phyloP scores from a whole-genome alignment of 108 stramenopile genomes.

The Nannochloropsis granulata region DNA sequence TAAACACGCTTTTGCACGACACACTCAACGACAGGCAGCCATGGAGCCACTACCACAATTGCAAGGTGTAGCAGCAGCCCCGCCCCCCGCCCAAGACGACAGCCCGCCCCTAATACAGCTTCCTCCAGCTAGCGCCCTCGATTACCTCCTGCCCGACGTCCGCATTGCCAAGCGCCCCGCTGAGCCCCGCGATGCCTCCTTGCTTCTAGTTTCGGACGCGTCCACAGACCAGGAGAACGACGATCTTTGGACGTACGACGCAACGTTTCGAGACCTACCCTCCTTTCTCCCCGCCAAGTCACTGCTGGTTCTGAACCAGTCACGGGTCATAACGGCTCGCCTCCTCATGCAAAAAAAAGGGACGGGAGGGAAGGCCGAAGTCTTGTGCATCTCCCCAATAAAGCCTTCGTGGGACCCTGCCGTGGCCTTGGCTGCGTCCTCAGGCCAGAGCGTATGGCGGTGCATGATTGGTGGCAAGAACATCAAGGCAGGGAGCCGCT shows the following conservation, averaged over 20 bases:
- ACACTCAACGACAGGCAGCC: no score
- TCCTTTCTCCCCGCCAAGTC: not conserved
- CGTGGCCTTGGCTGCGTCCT: not conserved
- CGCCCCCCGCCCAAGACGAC: no score
- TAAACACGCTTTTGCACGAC: no score
- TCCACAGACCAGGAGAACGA: not conserved
- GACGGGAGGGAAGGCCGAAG: not conserved
- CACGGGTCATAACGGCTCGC: conserved; percentile 38
- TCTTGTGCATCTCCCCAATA: not conserved
- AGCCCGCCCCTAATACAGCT: not conserved
- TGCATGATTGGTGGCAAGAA: not conserved
- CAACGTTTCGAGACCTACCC: not conserved
- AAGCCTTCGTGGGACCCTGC: not conserved
- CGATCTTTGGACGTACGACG: conserved; percentile 12
- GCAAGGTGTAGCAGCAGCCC: no score
- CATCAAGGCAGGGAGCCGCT: not conserved
- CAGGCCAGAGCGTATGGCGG: not conserved
- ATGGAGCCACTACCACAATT: no score
- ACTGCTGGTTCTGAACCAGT: conserved; percentile 41
- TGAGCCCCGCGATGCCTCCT: conserved; percentile 35
- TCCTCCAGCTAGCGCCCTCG: not conserved
- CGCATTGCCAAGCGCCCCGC: conserved; percentile 41
- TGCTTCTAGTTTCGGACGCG: conserved; percentile 17
- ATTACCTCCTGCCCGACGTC: conserved; percentile 28
- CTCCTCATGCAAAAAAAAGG: conserved; percentile 2